A percentile compares a stretch with the other conserved stretches of the same genome.
phyloP scores from a whole-genome alignment of 768 basidiomycete genomes.

The Hemileccinum impolitum region DNA sequence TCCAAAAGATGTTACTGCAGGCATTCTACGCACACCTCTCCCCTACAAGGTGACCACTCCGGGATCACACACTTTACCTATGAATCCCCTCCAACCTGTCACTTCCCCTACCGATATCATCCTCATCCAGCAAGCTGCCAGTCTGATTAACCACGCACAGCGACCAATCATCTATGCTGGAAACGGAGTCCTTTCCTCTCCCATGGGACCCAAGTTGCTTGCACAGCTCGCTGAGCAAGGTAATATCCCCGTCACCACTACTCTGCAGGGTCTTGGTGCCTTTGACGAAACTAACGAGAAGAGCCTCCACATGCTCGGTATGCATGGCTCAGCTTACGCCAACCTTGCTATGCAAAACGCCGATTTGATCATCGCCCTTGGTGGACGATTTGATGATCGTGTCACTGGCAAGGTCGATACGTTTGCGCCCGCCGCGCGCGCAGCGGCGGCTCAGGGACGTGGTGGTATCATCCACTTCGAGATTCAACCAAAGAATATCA shows the following conservation, averaged over 20 bases:
- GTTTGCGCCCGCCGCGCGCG: conserved; percentile 88
- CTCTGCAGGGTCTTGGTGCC: conserved; percentile 91
- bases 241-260: conserved; percentile 97
- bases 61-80: conserved; percentile 71
- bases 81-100: conserved; percentile 62
- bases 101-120: conserved; percentile 59
- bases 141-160: conserved; percentile 88
- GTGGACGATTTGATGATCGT: conserved; percentile 96
- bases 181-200: conserved; percentile 80
- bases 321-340: conserved; percentile 97
- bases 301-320: conserved; percentile 96
- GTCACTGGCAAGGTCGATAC: conserved; percentile 87
- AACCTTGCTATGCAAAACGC: conserved; percentile 98
- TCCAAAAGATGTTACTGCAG: conserved; percentile 98
- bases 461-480: conserved; percentile 99
- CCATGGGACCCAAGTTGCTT: conserved; percentile 79
- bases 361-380: conserved; percentile 96
- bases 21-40: conserved; percentile 79
- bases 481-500: conserved; percentile 97
- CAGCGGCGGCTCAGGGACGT: conserved; percentile 78
- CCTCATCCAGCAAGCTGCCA: conserved; percentile 79
- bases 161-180: conserved; percentile 92
- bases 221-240: conserved; percentile 74
- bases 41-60: conserved; percentile 86
- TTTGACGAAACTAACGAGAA: conserved; percentile 88